Base-by-base conservation (phyloP, 2,329 filamentous ascomycete genomes). In the Exutisphaerella laricina region DNA sequence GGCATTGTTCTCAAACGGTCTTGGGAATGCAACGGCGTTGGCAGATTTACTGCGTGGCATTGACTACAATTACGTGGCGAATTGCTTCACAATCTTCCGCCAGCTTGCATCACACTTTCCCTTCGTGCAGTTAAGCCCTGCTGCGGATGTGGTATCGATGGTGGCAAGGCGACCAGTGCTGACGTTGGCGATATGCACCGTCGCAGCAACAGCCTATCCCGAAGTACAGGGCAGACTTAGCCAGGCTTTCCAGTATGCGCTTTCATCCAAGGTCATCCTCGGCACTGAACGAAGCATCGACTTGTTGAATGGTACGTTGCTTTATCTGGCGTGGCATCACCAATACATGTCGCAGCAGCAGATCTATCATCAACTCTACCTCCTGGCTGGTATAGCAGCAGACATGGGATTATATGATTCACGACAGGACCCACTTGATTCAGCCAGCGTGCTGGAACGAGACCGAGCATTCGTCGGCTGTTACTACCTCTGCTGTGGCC, bases 291-390 rank as follows among this genome's bases (percentile, higher is more conserved):
- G 49, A 6, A 57, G 49, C 37, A 43, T 55, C 12, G 58, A 60
- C 35, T 29, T 58, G 5, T 38, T 59, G 17, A 45, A 50, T n/a
- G 58, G 56, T 3, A 38, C 59, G 4, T 37, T 59, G 17, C 45
- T 57, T 2, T 55, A 48, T 34, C 42, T 56, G 10, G 53, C 53
- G 6, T 60, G 54, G 53, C 48, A 57, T 29, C 58, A 59, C 38
- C 50, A 55, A 17, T 57, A 55, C 38, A 42, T 52, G 35, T 39
- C 50, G 18, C 50, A 54, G 13, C 52, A 50, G 23, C 53, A 56
- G 17, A 46, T 55, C 4, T 55, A 55, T 22, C 54, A 57, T 29
- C 41, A 57, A 34, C 36, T 58, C 10, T 54, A 44, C 25, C 46
- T 60, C 8, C 42, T 60, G 3, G 52, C 54, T 4, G 54, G 51